Percentiles rank a stretch among this genome's conserved stretches.
Conservation (phyloP, 164 flowering plant genomes). For the Amborella trichopoda region DNA sequence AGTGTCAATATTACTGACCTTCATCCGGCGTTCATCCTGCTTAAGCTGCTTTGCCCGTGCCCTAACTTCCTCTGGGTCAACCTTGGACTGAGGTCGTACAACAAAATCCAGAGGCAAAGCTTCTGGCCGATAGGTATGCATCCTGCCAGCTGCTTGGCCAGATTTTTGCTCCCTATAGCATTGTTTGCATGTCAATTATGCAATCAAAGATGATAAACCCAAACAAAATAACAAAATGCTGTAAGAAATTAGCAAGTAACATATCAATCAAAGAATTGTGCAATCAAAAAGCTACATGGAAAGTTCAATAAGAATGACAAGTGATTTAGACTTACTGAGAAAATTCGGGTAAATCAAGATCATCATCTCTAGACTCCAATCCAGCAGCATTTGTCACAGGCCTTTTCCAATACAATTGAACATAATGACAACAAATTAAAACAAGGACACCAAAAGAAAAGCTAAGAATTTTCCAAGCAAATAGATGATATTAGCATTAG, state of each 20-base stretch:
- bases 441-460: background rate
- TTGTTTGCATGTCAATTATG: background rate
- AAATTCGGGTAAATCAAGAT: conserved; percentile 59
- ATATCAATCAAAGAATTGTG: too few relatives aligned
- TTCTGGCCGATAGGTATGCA: conserved; percentile 77
- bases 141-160: conserved; percentile 51
- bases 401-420: conserved; percentile 22
- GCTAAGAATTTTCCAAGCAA: too few relatives aligned
- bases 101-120: conserved; percentile 84
- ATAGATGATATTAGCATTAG: too few relatives aligned
- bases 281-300: background rate
- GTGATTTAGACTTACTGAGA: conserved; percentile 48
- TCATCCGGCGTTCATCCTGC: conserved; percentile 73
- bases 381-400: conserved; percentile 41
- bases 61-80: conserved; percentile 84
- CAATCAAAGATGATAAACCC: background rate
- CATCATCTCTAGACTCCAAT: conserved; percentile 72
- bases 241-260: too few relatives aligned
- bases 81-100: conserved; percentile 95
- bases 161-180: conserved; percentile 56
- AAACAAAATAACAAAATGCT: too few relatives aligned
- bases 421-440: background rate
- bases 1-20: conserved; percentile 41
- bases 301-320: background rate
- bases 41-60: conserved; percentile 70